phyloP scores from a whole-genome alignment of 371 early-diverging fungal genomes.

The Rhizopus stolonifer region DNA sequence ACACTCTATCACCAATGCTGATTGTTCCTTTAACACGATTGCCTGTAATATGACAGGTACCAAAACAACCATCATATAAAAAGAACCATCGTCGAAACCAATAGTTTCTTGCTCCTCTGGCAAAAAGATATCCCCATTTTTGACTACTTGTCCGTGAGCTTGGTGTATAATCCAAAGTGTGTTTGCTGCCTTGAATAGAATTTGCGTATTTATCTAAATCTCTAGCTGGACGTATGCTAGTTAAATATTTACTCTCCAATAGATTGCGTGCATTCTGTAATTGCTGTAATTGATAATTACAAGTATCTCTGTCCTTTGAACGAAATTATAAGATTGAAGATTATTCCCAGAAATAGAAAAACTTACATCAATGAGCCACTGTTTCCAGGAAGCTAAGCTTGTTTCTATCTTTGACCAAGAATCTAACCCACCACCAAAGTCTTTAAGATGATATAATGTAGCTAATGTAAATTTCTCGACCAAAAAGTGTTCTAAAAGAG shows the following conservation, averaged over 20 bases:
- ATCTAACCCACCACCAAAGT: conserved; percentile 22
- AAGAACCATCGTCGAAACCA: conserved; percentile 56
- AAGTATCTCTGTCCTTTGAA: neutral
- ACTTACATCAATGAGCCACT: conserved; percentile 31
- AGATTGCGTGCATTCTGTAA: conserved; percentile 43
- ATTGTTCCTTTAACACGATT: conserved; percentile 44
- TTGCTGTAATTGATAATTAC: conserved; percentile 52
- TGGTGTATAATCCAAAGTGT: neutral
- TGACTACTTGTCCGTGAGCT: neutral
- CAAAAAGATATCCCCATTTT: conserved; percentile 32
- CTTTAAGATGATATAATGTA: conserved; percentile 20
- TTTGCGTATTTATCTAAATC: conserved; percentile 29
- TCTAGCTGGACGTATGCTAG: conserved; percentile 33
- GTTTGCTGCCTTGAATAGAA: neutral
- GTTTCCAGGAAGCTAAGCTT: conserved; percentile 23
- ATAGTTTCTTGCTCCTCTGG: conserved; percentile 14
- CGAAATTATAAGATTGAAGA: neutral
- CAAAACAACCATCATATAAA: conserved; percentile 48
- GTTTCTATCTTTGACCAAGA: conserved; percentile 27
- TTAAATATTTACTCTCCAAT: conserved; percentile 35
- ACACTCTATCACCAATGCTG: conserved; percentile 40
- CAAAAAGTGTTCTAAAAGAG: conserved; percentile 24
- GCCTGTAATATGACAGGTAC: conserved; percentile 35
- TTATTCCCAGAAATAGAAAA: neutral
- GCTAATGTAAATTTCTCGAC: conserved; percentile 27